Base-by-base conservation (phyloP, 805 yeast genomes). In the Candida nonsorbophila region DNA sequence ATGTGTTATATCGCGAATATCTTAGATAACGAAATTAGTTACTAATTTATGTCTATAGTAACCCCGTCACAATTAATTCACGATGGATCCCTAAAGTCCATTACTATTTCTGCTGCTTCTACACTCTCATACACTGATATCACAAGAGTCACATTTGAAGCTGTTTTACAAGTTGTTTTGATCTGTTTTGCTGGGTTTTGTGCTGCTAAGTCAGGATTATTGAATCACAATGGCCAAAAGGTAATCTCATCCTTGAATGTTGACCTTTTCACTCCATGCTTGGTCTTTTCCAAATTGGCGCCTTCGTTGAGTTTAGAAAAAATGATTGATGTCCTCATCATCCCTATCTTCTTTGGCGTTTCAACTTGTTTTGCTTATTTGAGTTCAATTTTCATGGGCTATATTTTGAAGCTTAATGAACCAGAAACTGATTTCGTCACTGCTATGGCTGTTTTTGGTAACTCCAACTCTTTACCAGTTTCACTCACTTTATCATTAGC, bases 381-480 rank as follows among this genome's bases (percentile, higher is more conserved):
- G 7, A 76, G 86, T 20, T 83, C 95, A 5, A 58, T 61, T 17
- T 16, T 74, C 14, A 69, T 78, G 22, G 64, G 85, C 3, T 51
- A 55, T 9, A 39, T 77, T 24, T 52, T 87, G 38, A 47, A 57
- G 6, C 61, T 92, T 44, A 83, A 83, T 44, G 73, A 63, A 27
- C 75, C 84, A 9, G 97, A 92, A 57, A 51, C 84, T 3, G 88
- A 90, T 58, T 90, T 85, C 47, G 96, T 92, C 28, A 82, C 94
- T 14, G 97, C 96, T 2, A 92, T 92, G 94, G 86, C 92, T 3
- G 95, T 88, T 5, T 90, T 90, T 58, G 97, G 97, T 30, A 92
- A 90, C 58, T 85, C 95, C 24, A 90, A 90, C 63, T 84, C 95
- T 7, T 70, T 90, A 32, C 97, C 98, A 0, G 97, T 90, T 2